Base-by-base conservation (phyloP, 805 yeast genomes). In the Lachancea sp. region DNA sequence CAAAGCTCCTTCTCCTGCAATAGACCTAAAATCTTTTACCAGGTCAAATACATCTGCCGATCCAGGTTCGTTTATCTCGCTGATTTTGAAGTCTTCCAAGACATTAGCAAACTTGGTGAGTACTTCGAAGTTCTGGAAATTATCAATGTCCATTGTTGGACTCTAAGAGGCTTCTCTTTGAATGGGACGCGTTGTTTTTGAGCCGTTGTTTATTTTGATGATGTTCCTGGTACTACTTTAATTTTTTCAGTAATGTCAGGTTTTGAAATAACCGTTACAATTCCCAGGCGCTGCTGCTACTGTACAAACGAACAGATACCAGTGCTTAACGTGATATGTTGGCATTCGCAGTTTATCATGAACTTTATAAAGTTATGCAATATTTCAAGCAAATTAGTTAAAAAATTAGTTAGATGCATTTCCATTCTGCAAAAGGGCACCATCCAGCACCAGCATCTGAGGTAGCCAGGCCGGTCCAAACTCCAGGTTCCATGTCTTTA, bases 341-440 rank as follows among this genome's bases (percentile, higher is more conserved):
- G n/a, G n/a, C n/a, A n/a, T n/a, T n/a, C n/a, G n/a, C n/a, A n/a
- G n/a, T n/a, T n/a, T n/a, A n/a, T n/a, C n/a, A n/a, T n/a, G n/a
- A n/a, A n/a, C n/a, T n/a, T n/a, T n/a, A n/a, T n/a, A n/a, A n/a
- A n/a, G n/a, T n/a, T n/a, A n/a, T n/a, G n/a, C n/a, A n/a, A n/a
- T n/a, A n/a, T n/a, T n/a, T n/a, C n/a, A n/a, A n/a, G n/a, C n/a
- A n/a, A n/a, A n/a, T n/a, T n/a, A n/a, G n/a, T n/a, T n/a, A n/a
- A n/a, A n/a, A n/a, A n/a, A n/a, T n/a, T n/a, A n/a, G n/a, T n/a
- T 29, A 63, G 15, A 65, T 59, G 60, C 90, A 82, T 23, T 68
- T 67, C 98, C 98, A 90, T 61, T 88, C 96, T 11, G 95, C 88
- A 63, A 85, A 87, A 3, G 84, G 86, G 52, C 87, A 82, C 86